Evolutionary conservation across 129 eudicot species (phyloP).

Genomic region (Helianthus tuberosus): DNA sequence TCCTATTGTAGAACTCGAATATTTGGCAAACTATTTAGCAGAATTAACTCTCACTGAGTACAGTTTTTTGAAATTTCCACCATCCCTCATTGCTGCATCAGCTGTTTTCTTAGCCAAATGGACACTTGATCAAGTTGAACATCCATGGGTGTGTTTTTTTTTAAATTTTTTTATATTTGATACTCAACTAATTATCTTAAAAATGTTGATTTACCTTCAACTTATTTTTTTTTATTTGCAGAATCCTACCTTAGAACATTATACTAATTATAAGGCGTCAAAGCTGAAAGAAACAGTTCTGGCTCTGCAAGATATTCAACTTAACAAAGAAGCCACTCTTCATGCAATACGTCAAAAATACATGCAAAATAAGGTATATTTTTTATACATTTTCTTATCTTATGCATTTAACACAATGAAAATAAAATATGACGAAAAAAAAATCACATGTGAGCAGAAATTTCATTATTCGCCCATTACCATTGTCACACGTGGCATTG

Average conservation of each 20-base stretch:
- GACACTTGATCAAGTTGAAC: constrained; percentile 81
- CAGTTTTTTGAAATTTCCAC: constrained; percentile 70
- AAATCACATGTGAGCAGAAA: not conserved
- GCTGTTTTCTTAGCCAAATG: constrained; percentile 94
- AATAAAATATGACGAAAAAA: not conserved
- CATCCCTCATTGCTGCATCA: constrained; percentile 89
- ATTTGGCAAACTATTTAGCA: constrained; percentile 79
- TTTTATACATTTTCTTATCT: not conserved
- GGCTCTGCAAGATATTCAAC: constrained; percentile 72
- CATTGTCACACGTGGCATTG: no score
- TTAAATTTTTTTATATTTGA: not conserved
- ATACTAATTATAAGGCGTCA: constrained; percentile 60
- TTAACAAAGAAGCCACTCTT: constrained; percentile 51
- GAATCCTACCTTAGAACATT: constrained; percentile 84
- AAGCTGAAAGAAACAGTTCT: constrained; percentile 64
- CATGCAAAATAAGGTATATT: constrained; percentile 63
- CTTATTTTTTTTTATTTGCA: constrained; percentile 36
- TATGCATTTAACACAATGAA: not conserved
- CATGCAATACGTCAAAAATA: constrained; percentile 83
- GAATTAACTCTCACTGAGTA: constrained; percentile 84
- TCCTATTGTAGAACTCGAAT: constrained; percentile 68
- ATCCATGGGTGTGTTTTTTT: constrained; percentile 80
- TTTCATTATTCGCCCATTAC: no score
- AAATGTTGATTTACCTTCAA: not conserved
- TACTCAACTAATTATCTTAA: not conserved